phyloP scores from a whole-genome alignment of 2,329 filamentous ascomycete species.

The Colletotrichum sp. region DNA sequence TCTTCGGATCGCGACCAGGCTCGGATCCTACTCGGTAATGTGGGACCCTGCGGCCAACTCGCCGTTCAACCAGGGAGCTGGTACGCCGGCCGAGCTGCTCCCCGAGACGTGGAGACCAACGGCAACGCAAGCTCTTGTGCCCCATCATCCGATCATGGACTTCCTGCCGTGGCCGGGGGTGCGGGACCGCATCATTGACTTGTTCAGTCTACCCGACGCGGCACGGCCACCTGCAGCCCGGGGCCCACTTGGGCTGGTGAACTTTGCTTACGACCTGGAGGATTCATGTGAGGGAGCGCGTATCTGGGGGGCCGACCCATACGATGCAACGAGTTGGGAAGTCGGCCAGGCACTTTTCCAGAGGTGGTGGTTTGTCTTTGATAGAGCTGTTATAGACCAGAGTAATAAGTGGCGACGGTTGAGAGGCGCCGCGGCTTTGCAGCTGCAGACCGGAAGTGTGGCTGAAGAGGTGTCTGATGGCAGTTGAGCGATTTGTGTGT shows the following conservation, averaged over 20 bases:
- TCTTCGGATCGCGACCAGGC: slow-evolving; percentile 49
- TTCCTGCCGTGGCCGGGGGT: slow-evolving; percentile 62
- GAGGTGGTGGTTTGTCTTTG: slow-evolving; percentile 67
- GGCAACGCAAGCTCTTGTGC: slow-evolving; percentile 48
- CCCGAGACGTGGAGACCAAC: slow-evolving; percentile 57
- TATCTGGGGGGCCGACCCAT: slow-evolving; percentile 55
- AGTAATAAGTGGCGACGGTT: slow-evolving; percentile 56
- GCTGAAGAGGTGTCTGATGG: not conserved
- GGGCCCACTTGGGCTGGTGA: slow-evolving; percentile 51
- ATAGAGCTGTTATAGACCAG: slow-evolving; percentile 54
- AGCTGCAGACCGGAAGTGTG: not conserved
- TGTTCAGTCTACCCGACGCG: slow-evolving; percentile 53
- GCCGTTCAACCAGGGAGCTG: slow-evolving; percentile 44
- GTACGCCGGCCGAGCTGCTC: slow-evolving; percentile 39
- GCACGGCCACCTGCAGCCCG: slow-evolving; percentile 52
- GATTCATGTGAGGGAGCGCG: slow-evolving; percentile 56
- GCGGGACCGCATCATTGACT: slow-evolving; percentile 56
- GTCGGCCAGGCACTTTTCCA: slow-evolving; percentile 63
- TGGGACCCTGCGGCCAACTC: slow-evolving; percentile 53
- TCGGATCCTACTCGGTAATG: slow-evolving; percentile 45
- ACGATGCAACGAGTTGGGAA: slow-evolving; percentile 57
- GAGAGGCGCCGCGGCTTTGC: slow-evolving; percentile 42
- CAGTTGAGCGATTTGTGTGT: not conserved
- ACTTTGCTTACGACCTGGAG: slow-evolving; percentile 63
- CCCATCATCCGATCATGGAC: slow-evolving; percentile 64